Conservation (phyloP, 345 rosid genomes). For the sweet orange (Citrus sinensis) region DNA sequence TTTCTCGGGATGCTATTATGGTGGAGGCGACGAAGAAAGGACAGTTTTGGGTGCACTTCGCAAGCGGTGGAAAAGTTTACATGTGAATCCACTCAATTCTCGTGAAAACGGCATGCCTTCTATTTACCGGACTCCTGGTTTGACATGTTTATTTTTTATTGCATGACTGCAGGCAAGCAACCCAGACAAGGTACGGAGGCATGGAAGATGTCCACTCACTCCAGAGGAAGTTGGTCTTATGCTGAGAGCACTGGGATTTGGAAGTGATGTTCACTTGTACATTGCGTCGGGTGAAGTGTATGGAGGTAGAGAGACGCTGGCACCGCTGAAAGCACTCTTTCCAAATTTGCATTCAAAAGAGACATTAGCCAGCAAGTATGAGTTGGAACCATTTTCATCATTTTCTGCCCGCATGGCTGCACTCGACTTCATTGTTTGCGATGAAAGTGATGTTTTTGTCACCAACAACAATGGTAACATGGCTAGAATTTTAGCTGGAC, state of each 20-base stretch:
- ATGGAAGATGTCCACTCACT: slow-evolving; percentile 86
- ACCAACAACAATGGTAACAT: slow-evolving; percentile 97
- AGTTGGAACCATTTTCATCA: slow-evolving; percentile 60
- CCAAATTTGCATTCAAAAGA: slow-evolving; percentile 88
- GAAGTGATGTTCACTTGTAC: slow-evolving; percentile 76
- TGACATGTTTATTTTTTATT: slow-evolving; percentile 11
- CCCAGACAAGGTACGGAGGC: slow-evolving; percentile 76
- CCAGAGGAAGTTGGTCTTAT: slow-evolving; percentile 92
- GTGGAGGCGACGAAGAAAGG: slow-evolving; percentile 84
- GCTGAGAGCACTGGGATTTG: slow-evolving; percentile 85
- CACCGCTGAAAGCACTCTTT: slow-evolving; percentile 77
- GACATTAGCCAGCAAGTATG: slow-evolving; percentile 64
- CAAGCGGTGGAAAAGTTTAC: slow-evolving; percentile 86
- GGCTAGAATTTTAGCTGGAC: slow-evolving; percentile 92
- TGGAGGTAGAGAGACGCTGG: slow-evolving; percentile 79
- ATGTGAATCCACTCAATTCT: slow-evolving; percentile 34
- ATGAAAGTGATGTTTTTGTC: slow-evolving; percentile 86
- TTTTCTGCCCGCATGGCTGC: slow-evolving; percentile 97
- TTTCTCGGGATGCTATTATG: slow-evolving; percentile 91
- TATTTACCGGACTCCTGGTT: not conserved
- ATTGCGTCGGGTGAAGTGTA: slow-evolving; percentile 94
- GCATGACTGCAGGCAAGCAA: slow-evolving; percentile 49
- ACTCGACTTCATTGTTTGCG: slow-evolving; percentile 87
- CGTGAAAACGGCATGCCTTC: not conserved
- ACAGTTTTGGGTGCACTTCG: slow-evolving; percentile 69